phyloP scores from a whole-genome alignment of 192 early-diverging fungal genomes.

The Gigaspora rosea region DNA sequence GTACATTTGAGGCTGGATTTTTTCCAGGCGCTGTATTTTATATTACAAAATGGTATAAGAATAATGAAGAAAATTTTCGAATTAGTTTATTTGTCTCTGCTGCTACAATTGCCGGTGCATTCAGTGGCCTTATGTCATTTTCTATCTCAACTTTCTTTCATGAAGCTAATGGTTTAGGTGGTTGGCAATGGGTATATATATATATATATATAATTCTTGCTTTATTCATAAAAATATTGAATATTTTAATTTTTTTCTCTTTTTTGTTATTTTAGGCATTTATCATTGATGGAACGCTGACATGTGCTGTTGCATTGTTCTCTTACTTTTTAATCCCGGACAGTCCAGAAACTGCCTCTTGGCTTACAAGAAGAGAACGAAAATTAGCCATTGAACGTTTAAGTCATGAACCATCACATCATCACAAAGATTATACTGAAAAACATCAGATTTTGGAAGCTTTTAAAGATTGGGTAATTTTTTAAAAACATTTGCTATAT shows the following conservation, averaged over 20 bases:
- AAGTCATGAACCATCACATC: conserved; percentile 47
- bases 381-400: conserved; percentile 46
- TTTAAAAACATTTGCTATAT: conserved; percentile 3
- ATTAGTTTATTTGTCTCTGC: conserved; percentile 55
- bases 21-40: conserved; percentile 62
- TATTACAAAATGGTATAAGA: conserved; percentile 42
- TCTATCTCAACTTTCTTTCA: conserved; percentile 53
- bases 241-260: too few relatives aligned
- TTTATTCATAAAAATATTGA: too few relatives aligned
- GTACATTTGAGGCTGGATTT: conserved; percentile 58
- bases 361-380: conserved; percentile 47
- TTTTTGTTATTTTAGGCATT: conserved; percentile 44
- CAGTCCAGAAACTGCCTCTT: conserved; percentile 49
- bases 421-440: conserved; percentile 44
- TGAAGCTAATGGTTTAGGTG: conserved; percentile 35
- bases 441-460: conserved; percentile 52
- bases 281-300: conserved; percentile 60
- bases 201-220: too few relatives aligned
- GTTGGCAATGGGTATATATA: conserved; percentile 53
- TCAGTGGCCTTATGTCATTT: conserved; percentile 68
- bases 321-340: conserved; percentile 51
- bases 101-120: conserved; percentile 56
- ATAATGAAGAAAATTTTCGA: conserved; percentile 44
- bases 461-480: conserved; percentile 46
- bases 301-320: conserved; percentile 41